Conservation (phyloP, 805 yeast genomes). For the Vanderwaltozyma yarrowii region DNA sequence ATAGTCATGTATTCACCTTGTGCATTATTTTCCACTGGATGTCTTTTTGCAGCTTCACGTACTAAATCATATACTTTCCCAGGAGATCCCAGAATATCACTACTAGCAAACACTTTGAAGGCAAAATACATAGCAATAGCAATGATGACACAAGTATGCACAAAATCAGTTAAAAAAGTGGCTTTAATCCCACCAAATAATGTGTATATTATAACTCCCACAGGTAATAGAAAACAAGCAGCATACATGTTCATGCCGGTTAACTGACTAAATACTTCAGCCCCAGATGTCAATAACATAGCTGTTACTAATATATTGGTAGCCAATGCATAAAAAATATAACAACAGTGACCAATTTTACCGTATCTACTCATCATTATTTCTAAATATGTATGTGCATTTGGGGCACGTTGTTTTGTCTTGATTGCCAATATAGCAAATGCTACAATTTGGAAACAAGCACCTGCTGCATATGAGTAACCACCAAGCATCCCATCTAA, state of each 20-base stretch:
- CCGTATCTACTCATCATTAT: slow-evolving; percentile 78
- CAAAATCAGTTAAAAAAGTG: slow-evolving; percentile 68
- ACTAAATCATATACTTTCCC: slow-evolving; percentile 67
- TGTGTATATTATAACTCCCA: slow-evolving; percentile 68
- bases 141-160: slow-evolving; percentile 72
- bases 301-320: slow-evolving; percentile 87
- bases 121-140: slow-evolving; percentile 74
- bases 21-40: slow-evolving; percentile 71
- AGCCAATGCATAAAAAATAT: slow-evolving; percentile 71
- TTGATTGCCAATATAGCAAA: slow-evolving; percentile 84
- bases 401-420: slow-evolving; percentile 82
- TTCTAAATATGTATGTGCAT: slow-evolving; percentile 85
- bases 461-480: slow-evolving; percentile 83
- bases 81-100: slow-evolving; percentile 68
- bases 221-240: slow-evolving; percentile 70
- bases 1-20: slow-evolving; percentile 84
- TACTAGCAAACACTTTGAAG: slow-evolving; percentile 68
- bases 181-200: slow-evolving; percentile 77
- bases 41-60: slow-evolving; percentile 44
- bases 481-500: slow-evolving; percentile 72
- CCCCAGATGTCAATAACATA: slow-evolving; percentile 84
- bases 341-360: slow-evolving; percentile 55
- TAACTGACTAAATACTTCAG: slow-evolving; percentile 68
- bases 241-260: slow-evolving; percentile 82
- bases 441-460: slow-evolving; percentile 75